These are phyloP conservation scores for Coffea canephora DNA, from an alignment of 257 asterid species.

Conservation along the genomic window DNA sequence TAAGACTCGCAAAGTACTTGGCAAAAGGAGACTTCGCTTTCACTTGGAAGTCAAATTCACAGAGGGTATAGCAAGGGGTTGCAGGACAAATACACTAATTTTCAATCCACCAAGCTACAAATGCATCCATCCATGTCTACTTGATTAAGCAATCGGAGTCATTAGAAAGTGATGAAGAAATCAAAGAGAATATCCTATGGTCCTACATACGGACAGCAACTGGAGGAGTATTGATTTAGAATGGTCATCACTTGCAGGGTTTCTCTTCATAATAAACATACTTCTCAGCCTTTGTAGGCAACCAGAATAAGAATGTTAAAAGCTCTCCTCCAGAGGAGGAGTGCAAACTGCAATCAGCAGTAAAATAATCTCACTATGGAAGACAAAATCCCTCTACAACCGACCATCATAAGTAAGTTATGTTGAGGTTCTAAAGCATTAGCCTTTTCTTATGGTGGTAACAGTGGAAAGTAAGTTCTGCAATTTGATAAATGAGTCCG, in stretches of 20 bases:
- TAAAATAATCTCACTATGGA: not conserved
- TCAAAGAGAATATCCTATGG: not conserved
- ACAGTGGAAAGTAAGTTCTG: not conserved
- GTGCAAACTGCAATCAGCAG: not conserved
- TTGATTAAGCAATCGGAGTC: not conserved
- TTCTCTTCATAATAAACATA: not conserved
- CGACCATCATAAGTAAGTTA: too few species aligned
- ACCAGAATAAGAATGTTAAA: not conserved
- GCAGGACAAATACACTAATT: not conserved
- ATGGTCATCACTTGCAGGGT: not conserved
- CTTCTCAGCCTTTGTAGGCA: not conserved
- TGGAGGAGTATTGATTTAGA: not conserved
- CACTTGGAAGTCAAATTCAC: not conserved
- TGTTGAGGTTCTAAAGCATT: not conserved
- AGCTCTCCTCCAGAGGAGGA: not conserved
- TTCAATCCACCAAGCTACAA: not conserved
- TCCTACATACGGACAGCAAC: not conserved
- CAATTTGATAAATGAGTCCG: not conserved
- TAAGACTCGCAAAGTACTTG: not conserved
- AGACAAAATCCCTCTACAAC: not conserved
- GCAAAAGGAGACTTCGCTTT: not conserved
- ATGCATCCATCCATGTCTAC: not conserved
- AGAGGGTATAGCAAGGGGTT: not conserved
- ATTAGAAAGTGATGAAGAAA: not conserved
- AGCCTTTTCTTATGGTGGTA: not conserved